Base-by-base conservation (phyloP, 192 early-diverging fungal genomes). In the Chytriomyces confervae region DNA sequence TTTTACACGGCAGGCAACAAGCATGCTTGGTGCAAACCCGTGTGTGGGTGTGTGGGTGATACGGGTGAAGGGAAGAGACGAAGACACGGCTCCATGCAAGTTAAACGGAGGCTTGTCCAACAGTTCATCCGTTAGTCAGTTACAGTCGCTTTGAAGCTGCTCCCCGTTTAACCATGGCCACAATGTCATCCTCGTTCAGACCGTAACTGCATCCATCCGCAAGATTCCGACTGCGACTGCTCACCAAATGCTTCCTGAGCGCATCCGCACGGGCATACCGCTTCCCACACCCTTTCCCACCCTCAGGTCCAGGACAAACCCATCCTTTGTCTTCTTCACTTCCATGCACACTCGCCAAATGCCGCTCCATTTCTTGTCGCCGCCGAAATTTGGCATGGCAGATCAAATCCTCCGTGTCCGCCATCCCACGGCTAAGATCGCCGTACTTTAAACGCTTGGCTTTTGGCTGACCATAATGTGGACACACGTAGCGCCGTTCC, bases 361-460 rank as follows among this genome's bases (percentile, higher is more conserved):
- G 47, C 9, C 66, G 66, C 66, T 66, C 62, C 75, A 76, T 76
- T 60, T 76, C 65, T 51, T 76, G 75, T 13, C 75, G 62, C 18
- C 75, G 45, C 29, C 75, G 65, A 45, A 76, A 76, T 7, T 65
- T 29, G 5, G 75, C 36, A 10, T 24, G 11, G 64, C 75, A 76
- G 62, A 50, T 60, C 9, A 13, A 6, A 18, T 67, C 66, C 13
- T 68, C 29, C 44, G 27, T 2, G 63, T 57, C 53, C 2, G 20
- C 2, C 16, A 13, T 57, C 53, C 13, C 20, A 5, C 53, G 53
- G 53, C 16, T 57, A n/a, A 57, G 53, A 13, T 20, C 20, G 16
- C 53, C 53, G 53, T 20, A 57, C 53, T 13, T 57, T 20, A 13
- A 57, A 20, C 44, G 13, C 24, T 60, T 61, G 10, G n/a, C 44